Percentiles rank a stretch among this genome's conserved stretches.
phyloP scores from a whole-genome alignment of 1,139 yeast species.

The Candida buenavistaensis region DNA sequence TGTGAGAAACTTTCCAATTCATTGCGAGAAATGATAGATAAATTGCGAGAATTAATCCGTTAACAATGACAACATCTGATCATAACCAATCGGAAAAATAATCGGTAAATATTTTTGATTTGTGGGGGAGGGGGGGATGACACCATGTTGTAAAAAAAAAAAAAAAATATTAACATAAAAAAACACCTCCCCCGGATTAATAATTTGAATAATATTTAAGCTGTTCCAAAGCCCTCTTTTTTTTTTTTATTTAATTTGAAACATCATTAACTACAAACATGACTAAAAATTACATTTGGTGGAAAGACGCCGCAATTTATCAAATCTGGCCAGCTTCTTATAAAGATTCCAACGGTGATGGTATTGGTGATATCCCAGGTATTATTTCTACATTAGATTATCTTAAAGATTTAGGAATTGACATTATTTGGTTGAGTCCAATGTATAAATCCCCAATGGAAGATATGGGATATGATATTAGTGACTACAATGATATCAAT shows the following conservation, averaged over 20 bases:
- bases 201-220: no score
- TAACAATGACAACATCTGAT: no score
- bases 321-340: conserved; percentile 62
- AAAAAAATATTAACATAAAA: no score
- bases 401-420: conserved; percentile 51
- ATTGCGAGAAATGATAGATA: no score
- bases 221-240: no score
- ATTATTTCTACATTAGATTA: conserved; percentile 53
- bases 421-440: conserved; percentile 59
- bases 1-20: no score
- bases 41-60: no score
- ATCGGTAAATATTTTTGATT: no score
- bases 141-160: no score
- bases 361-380: conserved; percentile 58
- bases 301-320: conserved; percentile 58
- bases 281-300: conserved; percentile 36
- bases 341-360: conserved; percentile 59
- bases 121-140: no score
- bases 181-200: no score
- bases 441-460: conserved; percentile 60
- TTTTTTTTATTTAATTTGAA: not conserved
- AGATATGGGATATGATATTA: conserved; percentile 65
- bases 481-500: conserved; percentile 52
- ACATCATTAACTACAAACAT: conserved; percentile 3
- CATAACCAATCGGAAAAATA: no score